These are phyloP conservation scores for Penicillium taxi DNA, from an alignment of 495 filamentous ascomycete genomes.

Conservation along the genomic window DNA sequence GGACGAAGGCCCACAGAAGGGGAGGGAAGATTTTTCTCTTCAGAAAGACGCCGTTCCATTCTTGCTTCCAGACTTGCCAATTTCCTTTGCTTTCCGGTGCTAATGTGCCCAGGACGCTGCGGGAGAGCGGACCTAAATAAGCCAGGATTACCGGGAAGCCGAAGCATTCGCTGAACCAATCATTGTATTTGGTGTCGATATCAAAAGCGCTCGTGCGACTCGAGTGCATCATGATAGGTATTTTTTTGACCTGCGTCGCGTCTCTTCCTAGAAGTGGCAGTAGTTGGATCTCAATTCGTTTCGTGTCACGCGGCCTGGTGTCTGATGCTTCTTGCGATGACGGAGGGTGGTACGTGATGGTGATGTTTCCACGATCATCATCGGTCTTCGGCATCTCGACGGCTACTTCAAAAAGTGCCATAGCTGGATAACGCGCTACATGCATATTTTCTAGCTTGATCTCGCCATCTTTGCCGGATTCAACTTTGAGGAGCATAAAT, in stretches of 20 bases:
- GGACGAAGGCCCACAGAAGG: not conserved
- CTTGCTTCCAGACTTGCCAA: not conserved
- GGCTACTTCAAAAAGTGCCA: slow-evolving; percentile 59
- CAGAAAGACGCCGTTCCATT: not conserved
- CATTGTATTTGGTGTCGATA: slow-evolving; percentile 57
- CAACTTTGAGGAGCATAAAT: slow-evolving; percentile 65
- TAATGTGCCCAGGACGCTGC: slow-evolving; percentile 56
- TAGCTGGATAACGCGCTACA: slow-evolving; percentile 52
- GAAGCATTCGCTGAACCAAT: slow-evolving; percentile 68
- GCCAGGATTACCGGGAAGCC: slow-evolving; percentile 59
- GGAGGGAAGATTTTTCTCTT: not conserved
- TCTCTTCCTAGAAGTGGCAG: slow-evolving; percentile 26
- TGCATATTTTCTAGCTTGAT: slow-evolving; percentile 56
- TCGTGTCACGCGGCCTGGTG: slow-evolving; percentile 9
- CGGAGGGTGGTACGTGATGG: slow-evolving; percentile 48
- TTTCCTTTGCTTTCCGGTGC: slow-evolving; percentile 27
- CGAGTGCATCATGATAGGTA: slow-evolving; percentile 54
- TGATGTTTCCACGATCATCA: slow-evolving; percentile 31
- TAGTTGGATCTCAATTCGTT: slow-evolving; percentile 51
- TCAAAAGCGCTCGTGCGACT: slow-evolving; percentile 58
- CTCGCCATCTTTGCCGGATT: slow-evolving; percentile 21
- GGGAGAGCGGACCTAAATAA: slow-evolving; percentile 56
- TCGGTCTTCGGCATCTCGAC: slow-evolving; percentile 32
- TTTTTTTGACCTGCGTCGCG: slow-evolving; percentile 31
- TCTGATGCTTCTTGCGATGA: slow-evolving; percentile 4